Evolutionary conservation across 371 early-diverging fungal genomes (phyloP), one percentile per base, ranked within the genome.

Genomic region (Mucor lusitanicus): DNA sequence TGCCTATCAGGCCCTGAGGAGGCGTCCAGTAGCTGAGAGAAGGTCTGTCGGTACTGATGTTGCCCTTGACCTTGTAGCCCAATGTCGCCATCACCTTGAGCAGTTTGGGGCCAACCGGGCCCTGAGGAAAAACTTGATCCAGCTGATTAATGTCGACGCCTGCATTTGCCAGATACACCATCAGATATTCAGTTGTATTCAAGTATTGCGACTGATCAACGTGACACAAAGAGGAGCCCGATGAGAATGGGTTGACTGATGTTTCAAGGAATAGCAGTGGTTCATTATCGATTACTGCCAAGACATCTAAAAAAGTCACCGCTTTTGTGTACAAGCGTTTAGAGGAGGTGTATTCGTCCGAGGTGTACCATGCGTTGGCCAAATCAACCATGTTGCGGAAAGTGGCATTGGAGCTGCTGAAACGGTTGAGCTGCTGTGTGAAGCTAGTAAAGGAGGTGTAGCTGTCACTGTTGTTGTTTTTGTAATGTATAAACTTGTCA

Each of bases 61-160:
- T 61, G 61, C 40, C 17, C 58, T 64, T 39, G 15, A 73, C n/a
- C 9, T 48, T 44, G 48, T 85, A 87, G 3, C 87, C 87, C 1
- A 87, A 63, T 19, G 63, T 60, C 17, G 75, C 75, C 50, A 87
- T 57, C 6, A 79, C 32, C 5, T 30, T 67, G 8, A 75, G 21
- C 21, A 84, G 61, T 21, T 72, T 65, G 0, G 87, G 84, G 0
- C 87, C 87, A 42, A 83, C n/a, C 9, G 85, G 83, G 15, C 82
- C 82, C 17, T 63, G 64, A n/a, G 72, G 59, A 25, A 61, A 71
- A 2, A 58, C 1, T 9, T 21, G 13, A 40, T 70, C 53, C 25
- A 73, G 40, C 5, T 23, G 59, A 1, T 40, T n/a, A 3, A 75
- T 19, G 13, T 58, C 57, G 23, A 75, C 48, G 17, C 80, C 78